phyloP scores from a whole-genome alignment of 1,284 basidiomycete species.

The Inonotus hispidus region DNA sequence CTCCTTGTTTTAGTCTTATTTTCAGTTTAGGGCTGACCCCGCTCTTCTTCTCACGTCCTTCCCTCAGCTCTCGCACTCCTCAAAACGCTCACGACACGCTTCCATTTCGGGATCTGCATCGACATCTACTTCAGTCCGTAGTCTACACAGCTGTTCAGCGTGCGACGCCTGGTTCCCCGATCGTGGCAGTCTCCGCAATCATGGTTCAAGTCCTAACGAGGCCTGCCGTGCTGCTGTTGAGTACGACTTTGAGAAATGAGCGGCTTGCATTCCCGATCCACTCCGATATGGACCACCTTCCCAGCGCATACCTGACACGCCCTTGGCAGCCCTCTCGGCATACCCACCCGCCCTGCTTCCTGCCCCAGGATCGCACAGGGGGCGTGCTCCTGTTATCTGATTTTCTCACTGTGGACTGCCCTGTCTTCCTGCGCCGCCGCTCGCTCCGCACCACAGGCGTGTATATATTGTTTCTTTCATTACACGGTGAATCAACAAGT shows the following conservation, averaged over 20 bases:
- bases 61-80: slow-evolving; percentile 16
- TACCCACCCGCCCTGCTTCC: neutral
- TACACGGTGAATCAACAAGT: slow-evolving; percentile 2
- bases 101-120: slow-evolving; percentile 7
- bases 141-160: slow-evolving; percentile 50
- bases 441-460: slow-evolving; percentile 2
- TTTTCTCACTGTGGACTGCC: slow-evolving; percentile 2
- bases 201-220: slow-evolving; percentile 52
- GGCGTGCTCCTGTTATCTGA: neutral
- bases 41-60: slow-evolving; percentile 2
- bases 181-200: slow-evolving; percentile 48
- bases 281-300: neutral
- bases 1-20: neutral
- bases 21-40: neutral
- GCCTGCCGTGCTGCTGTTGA: slow-evolving; percentile 67
- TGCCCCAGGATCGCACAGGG: no score
- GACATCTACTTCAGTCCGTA: slow-evolving; percentile 17
- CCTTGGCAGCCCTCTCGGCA: slow-evolving; percentile 1
- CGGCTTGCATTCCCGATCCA: neutral
- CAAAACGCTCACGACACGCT: slow-evolving; percentile 17
- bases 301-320: neutral
- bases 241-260: slow-evolving; percentile 56
- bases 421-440: neutral
- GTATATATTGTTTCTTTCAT: neutral
- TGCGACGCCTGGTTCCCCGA: slow-evolving; percentile 63